Base-by-base conservation (phyloP, 2,329 filamentous ascomycete species). In the Cytospora chrysosperma region DNA sequence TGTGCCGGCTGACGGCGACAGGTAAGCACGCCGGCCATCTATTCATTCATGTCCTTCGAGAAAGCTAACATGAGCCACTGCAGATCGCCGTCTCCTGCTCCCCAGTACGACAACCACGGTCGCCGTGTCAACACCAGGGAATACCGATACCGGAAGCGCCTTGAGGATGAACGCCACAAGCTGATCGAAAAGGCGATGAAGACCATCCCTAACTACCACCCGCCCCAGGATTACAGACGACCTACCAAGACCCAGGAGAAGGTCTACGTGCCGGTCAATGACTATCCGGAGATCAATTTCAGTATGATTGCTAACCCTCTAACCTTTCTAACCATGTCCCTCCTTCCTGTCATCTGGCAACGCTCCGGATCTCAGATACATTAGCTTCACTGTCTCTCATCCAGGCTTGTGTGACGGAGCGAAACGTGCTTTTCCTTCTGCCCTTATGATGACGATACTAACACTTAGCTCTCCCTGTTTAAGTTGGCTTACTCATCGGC, bases 221-320 rank as follows among this genome's bases (percentile, higher is more conserved):
- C 95, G 73, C 95, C 95, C 65, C 92, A 94, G 85, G 95, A 99
- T 78, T 99, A 99, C 79, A 92, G 95, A 78, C 92, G 95, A 73
- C 95, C 95, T 67, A 98, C 94, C 77, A 99, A 99, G 90, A 99
- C 95, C 76, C 95, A 99, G 81, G 95, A 99, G 85, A 99, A 99
- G 85, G 96, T 99, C 90, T 99, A 99, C 78, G 95, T 99, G 78
- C 95, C 95, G 77, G 95, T 99, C 83, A 99, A 99, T 87, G 95
- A 99, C 81, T 99, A 99, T 79, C 95, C 95, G 85, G 95, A 99
- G 81, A 98, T 99, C 89, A 99, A 99, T 90, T 99, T 99, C 92
- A 99, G 95, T 99, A 97, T 94, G 94, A 94, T 95, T 93, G 89
- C 93, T 97, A 97, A 97, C 92, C 93, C 92, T 93, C 88, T 88